phyloP scores from a whole-genome alignment of 75 land plant species.

The Azolla pinnata region DNA sequence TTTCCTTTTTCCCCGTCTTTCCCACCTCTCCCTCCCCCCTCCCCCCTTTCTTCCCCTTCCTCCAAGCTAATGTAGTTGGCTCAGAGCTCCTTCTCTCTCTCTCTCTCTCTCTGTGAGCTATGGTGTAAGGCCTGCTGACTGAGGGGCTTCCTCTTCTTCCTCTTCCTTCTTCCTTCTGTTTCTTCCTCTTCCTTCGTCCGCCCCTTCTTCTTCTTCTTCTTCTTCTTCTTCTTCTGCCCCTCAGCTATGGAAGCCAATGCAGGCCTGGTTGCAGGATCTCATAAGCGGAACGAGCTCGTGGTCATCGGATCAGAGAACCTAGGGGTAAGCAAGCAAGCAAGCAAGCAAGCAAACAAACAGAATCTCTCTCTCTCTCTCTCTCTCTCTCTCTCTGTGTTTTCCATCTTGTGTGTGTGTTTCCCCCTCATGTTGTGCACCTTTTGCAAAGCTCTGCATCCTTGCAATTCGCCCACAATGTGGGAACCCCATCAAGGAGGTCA shows the following conservation, averaged over 20 bases:
- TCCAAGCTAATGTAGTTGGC: too few species aligned
- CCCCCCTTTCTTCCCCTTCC: too few species aligned
- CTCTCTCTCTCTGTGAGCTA: conserved; percentile 3
- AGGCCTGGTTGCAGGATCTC: conserved; percentile 80
- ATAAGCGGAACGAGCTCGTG: conserved; percentile 78
- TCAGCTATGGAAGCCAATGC: conserved; percentile 43
- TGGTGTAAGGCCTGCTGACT: background rate
- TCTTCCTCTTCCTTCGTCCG: background rate
- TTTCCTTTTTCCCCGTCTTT: background rate
- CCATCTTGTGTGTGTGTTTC: background rate
- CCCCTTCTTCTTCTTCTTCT: background rate
- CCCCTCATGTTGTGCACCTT: background rate
- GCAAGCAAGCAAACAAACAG: background rate
- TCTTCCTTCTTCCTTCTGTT: background rate
- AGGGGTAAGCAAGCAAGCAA: conserved; percentile 33
- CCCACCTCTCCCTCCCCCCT: background rate
- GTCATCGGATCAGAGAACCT: conserved; percentile 62
- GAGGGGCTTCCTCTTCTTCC: background rate
- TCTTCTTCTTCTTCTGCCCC: background rate
- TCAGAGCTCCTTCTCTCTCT: too few species aligned
- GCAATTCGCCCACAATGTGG: background rate
- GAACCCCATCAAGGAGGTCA: background rate
- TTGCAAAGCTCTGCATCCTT: background rate
- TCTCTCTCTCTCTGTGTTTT: background rate
- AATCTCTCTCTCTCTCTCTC: background rate